These are phyloP conservation scores for Linaria vulgaris DNA, from an alignment of 257 asterid genomes.

Conservation along the genomic window DNA sequence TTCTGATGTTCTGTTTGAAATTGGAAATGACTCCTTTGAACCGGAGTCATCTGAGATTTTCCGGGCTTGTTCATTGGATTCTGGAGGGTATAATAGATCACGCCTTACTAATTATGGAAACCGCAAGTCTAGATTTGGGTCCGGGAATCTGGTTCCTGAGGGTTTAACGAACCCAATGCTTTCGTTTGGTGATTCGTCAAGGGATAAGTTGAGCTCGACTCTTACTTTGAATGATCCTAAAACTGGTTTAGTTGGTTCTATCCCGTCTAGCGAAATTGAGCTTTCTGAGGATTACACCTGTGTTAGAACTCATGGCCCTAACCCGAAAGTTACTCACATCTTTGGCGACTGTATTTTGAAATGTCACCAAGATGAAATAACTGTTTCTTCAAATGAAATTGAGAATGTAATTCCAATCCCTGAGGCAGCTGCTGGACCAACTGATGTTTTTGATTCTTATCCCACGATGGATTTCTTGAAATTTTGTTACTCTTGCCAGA, in stretches of 20 bases:
- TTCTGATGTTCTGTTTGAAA: slow-evolving; percentile 70
- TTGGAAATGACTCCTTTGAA: slow-evolving; percentile 48
- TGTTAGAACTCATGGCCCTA: slow-evolving; percentile 79
- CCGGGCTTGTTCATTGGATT: slow-evolving; percentile 71
- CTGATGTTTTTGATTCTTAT: slow-evolving; percentile 32
- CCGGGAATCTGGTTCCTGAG: slow-evolving; percentile 39
- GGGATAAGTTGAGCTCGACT: slow-evolving; percentile 28
- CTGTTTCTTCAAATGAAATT: slow-evolving; percentile 36
- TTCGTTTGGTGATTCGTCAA: slow-evolving; percentile 30
- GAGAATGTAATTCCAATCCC: slow-evolving; percentile 28
- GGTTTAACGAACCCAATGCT: slow-evolving; percentile 28
- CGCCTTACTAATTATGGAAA: slow-evolving; percentile 42
- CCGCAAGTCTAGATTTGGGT: slow-evolving; percentile 44
- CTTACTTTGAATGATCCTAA: slow-evolving; percentile 30
- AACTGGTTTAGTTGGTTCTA: slow-evolving; percentile 37
- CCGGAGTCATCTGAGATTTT: slow-evolving; percentile 26
- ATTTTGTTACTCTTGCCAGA: slow-evolving; percentile 73
- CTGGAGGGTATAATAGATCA: slow-evolving; percentile 42
- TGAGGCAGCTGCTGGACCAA: slow-evolving; percentile 27
- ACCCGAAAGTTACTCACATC: slow-evolving; percentile 85
- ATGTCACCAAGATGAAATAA: slow-evolving; percentile 51
- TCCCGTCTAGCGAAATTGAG: slow-evolving; percentile 72
- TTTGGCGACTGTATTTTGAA: slow-evolving; percentile 87
- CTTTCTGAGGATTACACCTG: slow-evolving; percentile 95
- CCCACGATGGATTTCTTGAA: slow-evolving; percentile 64